phyloP scores from a whole-genome alignment of 495 filamentous ascomycete genomes.

The Penicillium cataractarum region DNA sequence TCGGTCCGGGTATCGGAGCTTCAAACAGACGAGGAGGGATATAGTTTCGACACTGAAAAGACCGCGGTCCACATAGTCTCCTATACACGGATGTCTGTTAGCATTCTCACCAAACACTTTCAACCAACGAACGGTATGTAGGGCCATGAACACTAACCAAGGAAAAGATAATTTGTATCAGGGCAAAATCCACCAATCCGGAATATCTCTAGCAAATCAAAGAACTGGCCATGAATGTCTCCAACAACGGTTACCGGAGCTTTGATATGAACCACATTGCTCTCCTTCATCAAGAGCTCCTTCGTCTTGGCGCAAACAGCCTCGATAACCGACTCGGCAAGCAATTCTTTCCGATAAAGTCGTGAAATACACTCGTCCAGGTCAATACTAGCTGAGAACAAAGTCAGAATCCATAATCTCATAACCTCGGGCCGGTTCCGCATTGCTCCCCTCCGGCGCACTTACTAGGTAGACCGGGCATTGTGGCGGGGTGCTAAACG shows the following conservation, averaged over 20 bases:
- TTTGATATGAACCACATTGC: slow-evolving; percentile 96
- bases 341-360: slow-evolving; percentile 92
- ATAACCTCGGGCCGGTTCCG: neutral
- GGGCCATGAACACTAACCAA: slow-evolving; percentile 60
- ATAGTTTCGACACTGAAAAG: slow-evolving; percentile 98
- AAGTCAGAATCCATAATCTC: slow-evolving; percentile 8
- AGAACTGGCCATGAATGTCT: slow-evolving; percentile 98
- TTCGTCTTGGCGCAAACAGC: slow-evolving; percentile 99
- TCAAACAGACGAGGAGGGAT: slow-evolving; percentile 91
- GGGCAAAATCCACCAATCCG: slow-evolving; percentile 96
- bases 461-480: slow-evolving; percentile 90
- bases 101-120: slow-evolving; percentile 1
- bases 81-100: slow-evolving; percentile 42
- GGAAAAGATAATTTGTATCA: slow-evolving; percentile 96
- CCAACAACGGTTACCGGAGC: slow-evolving; percentile 98
- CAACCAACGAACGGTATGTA: neutral
- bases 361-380: slow-evolving; percentile 97
- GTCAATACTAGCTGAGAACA: slow-evolving; percentile 80
- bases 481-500: slow-evolving; percentile 38
- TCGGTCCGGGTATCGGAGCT: slow-evolving; percentile 88
- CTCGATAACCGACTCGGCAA: slow-evolving; percentile 97
- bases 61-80: slow-evolving; percentile 96
- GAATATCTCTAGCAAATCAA: slow-evolving; percentile 98
- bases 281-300: slow-evolving; percentile 98
- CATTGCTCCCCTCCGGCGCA: slow-evolving; percentile 15